Percentiles rank a stretch among this genome's conserved stretches.
Conservation (phyloP, 352 stramenopile species). For the Pythium sp. region DNA sequence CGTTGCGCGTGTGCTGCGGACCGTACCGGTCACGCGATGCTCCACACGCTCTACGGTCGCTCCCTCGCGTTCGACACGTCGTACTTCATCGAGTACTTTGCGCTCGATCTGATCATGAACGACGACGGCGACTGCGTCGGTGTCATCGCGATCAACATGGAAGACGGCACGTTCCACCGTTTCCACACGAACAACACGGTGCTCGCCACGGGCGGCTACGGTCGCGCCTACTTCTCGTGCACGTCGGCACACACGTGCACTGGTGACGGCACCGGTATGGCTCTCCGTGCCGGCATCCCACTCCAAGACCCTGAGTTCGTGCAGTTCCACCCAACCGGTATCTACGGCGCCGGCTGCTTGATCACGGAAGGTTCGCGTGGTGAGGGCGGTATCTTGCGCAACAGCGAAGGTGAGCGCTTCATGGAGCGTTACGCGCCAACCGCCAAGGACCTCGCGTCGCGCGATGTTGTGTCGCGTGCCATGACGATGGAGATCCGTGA, state of each 20-base stretch:
- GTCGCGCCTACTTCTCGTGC: conserved; percentile 95
- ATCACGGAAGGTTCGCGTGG: conserved; percentile 97
- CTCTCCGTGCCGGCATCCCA: conserved; percentile 89
- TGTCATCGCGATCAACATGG: conserved; percentile 96
- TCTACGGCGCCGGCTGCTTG: conserved; percentile 96
- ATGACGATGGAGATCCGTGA: conserved; percentile 99
- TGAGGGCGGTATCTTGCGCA: conserved; percentile 95
- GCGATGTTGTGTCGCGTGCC: conserved; percentile 93
- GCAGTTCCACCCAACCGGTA: conserved; percentile 97
- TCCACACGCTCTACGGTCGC: conserved; percentile 96
- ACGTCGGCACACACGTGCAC: conserved; percentile 97
- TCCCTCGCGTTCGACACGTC: conserved; percentile 96
- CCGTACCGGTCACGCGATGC: conserved; percentile 96
- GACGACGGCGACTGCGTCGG: conserved; percentile 90
- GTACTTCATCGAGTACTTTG: conserved; percentile 99
- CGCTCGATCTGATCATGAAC: conserved; percentile 95
- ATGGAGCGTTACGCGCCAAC: conserved; percentile 96
- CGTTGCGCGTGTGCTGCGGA: conserved; percentile 94
- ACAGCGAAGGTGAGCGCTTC: conserved; percentile 94
- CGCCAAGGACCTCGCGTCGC: conserved; percentile 95
- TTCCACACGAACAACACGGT: conserved; percentile 91
- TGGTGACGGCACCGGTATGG: conserved; percentile 96
- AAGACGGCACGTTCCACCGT: conserved; percentile 95
- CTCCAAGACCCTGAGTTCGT: conserved; percentile 97
- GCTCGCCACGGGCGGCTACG: conserved; percentile 96